Evolutionary conservation across 352 stramenopile species (phyloP).

Genomic region (Pythium folliculosum): DNA sequence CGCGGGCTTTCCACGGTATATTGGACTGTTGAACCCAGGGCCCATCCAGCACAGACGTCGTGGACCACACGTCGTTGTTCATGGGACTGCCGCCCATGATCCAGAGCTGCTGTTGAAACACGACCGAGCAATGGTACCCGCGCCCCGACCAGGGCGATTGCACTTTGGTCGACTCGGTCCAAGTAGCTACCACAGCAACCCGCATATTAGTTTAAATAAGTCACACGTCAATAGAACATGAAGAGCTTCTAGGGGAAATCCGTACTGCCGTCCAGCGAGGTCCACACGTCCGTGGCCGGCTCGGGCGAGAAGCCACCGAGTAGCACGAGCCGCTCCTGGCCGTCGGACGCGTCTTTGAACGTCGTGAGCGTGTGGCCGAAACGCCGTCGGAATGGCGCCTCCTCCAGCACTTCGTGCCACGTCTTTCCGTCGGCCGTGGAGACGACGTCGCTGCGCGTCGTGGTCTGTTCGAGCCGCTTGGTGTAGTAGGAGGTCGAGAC

Average conservation of each 20-base stretch:
- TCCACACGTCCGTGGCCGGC: constrained; percentile 75
- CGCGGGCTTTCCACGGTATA: constrained; percentile 55
- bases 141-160: constrained; percentile 57
- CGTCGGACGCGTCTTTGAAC: constrained; percentile 57
- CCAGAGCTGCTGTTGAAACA: constrained; percentile 59
- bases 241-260: neutral
- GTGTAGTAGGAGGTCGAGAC: constrained; percentile 80
- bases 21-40: constrained; percentile 46
- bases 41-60: constrained; percentile 55
- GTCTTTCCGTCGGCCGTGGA: constrained; percentile 53
- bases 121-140: constrained; percentile 75
- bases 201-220: no score
- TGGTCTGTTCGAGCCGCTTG: constrained; percentile 69
- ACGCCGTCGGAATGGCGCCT: constrained; percentile 69
- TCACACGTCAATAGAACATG: no score
- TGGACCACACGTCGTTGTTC: constrained; percentile 82
- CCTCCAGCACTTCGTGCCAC: constrained; percentile 71
- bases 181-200: constrained; percentile 37
- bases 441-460: constrained; percentile 64
- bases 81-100: constrained; percentile 78
- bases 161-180: constrained; percentile 37
- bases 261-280: constrained; percentile 61
- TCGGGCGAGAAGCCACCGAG: constrained; percentile 77
- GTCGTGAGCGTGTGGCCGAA: constrained; percentile 72
- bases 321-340: constrained; percentile 55